Conservation (phyloP, 2,329 filamentous ascomycete genomes). For the Pyrenophora graminea region DNA sequence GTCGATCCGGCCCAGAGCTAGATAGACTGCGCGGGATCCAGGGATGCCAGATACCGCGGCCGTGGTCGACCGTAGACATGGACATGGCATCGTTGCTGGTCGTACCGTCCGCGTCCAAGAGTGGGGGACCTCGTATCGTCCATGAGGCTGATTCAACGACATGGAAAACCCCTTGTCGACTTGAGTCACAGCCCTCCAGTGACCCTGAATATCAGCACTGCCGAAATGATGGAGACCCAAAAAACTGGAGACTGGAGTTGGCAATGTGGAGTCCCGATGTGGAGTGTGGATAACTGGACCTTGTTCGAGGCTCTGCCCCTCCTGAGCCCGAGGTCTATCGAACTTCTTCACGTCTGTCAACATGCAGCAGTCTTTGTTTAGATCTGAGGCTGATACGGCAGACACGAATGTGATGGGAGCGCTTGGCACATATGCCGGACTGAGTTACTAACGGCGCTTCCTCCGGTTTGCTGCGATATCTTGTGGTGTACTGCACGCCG, state of each 20-base stretch:
- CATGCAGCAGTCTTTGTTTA: background rate
- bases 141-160: constrained; percentile 4
- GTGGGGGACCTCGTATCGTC: constrained; percentile 4
- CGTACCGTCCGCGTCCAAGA: background rate
- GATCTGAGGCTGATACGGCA: background rate
- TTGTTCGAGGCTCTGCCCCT: constrained; percentile 9
- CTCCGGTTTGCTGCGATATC: background rate
- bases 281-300: constrained; percentile 4
- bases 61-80: background rate
- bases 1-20: background rate
- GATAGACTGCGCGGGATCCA: background rate
- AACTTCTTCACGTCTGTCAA: background rate
- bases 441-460: background rate
- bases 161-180: background rate
- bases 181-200: background rate
- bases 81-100: background rate
- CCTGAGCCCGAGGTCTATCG: background rate
- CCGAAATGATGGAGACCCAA: background rate
- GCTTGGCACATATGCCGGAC: constrained; percentile 5
- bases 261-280: constrained; percentile 4
- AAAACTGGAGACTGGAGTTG: too few relatives aligned
- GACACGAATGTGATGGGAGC: background rate
- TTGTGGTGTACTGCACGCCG: background rate
- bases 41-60: constrained; percentile 5
- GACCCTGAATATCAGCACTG: background rate